Evolutionary conservation across 345 rosid genomes (phyloP).

Genomic region (Arabis hirsuta): DNA sequence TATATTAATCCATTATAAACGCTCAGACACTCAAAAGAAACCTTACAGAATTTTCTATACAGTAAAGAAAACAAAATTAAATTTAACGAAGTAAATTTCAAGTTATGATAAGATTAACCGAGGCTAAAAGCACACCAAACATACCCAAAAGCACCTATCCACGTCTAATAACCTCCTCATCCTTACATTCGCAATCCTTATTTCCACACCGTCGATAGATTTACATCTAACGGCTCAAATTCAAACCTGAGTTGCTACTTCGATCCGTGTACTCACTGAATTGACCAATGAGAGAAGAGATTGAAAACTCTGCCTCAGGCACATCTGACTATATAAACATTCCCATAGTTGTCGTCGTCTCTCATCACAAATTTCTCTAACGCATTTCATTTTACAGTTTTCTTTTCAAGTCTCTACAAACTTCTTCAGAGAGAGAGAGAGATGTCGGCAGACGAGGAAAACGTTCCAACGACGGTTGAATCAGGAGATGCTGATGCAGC

Average conservation of each 20-base stretch:
- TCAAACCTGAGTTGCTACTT: conserved; percentile 48
- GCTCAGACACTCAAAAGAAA: conserved; percentile 44
- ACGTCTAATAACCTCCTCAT: conserved; percentile 31
- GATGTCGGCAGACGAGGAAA: conserved; percentile 41
- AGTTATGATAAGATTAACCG: conserved; percentile 46
- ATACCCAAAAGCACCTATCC: conserved; percentile 41
- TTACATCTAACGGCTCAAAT: conserved; percentile 60
- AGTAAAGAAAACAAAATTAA: conserved; percentile 26
- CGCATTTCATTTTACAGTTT: conserved; percentile 5
- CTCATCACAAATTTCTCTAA: conserved; percentile 32
- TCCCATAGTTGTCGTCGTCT: conserved; percentile 37
- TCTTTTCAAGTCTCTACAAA: neutral
- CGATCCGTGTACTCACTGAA: conserved; percentile 54
- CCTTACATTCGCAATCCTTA: conserved; percentile 21
- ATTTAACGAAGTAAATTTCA: conserved; percentile 25
- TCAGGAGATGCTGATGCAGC: conserved; percentile 47
- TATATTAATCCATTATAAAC: neutral
- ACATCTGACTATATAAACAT: conserved; percentile 60
- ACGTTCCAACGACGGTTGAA: conserved; percentile 47
- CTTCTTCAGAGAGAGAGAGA: neutral
- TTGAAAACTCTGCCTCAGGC: conserved; percentile 45
- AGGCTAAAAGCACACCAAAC: conserved; percentile 77
- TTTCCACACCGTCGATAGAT: conserved; percentile 53
- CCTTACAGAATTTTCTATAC: conserved; percentile 51
- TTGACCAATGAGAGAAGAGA: conserved; percentile 59